phyloP scores from a whole-genome alignment of 192 early-diverging fungal species.

The Chytriomyces sp. region DNA sequence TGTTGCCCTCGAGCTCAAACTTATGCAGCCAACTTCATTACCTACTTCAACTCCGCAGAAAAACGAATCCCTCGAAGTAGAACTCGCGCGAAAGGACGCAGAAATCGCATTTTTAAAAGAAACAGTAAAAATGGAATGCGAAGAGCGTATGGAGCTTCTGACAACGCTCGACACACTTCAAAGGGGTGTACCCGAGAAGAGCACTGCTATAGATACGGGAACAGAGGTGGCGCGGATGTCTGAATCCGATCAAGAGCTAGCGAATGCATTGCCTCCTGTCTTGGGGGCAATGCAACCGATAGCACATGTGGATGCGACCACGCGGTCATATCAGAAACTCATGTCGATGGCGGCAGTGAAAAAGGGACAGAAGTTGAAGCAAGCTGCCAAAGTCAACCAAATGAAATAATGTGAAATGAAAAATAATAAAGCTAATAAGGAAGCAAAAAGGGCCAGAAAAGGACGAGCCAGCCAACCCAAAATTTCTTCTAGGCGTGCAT shows the following conservation, averaged over 20 bases:
- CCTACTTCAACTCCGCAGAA: neutral
- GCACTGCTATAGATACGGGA: neutral
- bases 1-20: constrained; percentile 24
- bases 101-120: constrained; percentile 58
- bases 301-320: neutral
- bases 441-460: too few species aligned
- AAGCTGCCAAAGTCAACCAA: constrained; percentile 21
- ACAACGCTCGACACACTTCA: constrained; percentile 36
- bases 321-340: constrained; percentile 29
- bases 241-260: neutral
- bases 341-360: constrained; percentile 26
- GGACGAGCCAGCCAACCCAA: too few species aligned
- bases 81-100: constrained; percentile 37
- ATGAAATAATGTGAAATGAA: too few species aligned
- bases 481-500: too few species aligned
- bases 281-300: neutral
- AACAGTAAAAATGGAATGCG: constrained; percentile 55
- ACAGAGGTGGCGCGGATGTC: neutral
- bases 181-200: neutral
- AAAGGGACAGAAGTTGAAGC: constrained; percentile 23
- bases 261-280: neutral
- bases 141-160: constrained; percentile 56
- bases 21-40: neutral
- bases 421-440: too few species aligned
- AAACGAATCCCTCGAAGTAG: constrained; percentile 24